Evolutionary conservation across 2,329 filamentous ascomycete genomes (phyloP).

Genomic region (Aspergillus aculeatus): DNA sequence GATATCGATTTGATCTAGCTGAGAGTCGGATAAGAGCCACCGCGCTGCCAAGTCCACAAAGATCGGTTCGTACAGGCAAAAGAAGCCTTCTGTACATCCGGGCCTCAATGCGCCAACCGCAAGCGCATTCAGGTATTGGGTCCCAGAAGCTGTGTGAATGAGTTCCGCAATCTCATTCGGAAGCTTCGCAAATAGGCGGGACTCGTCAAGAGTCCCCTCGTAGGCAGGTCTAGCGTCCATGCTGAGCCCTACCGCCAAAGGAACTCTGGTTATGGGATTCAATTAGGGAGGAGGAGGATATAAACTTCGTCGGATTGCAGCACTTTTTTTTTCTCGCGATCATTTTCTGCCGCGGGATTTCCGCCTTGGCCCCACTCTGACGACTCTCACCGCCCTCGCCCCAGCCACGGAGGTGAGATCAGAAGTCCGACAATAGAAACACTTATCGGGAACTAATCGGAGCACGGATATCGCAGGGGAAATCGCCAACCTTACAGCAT

Average conservation of each 20-base stretch:
- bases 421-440: constrained; percentile 21
- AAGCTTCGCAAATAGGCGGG: constrained; percentile 55
- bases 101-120: constrained; percentile 68
- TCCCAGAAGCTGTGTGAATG: constrained; percentile 62
- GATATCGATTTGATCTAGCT: constrained; percentile 41
- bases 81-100: constrained; percentile 69
- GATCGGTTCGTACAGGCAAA: constrained; percentile 69
- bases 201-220: constrained; percentile 56
- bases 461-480: neutral
- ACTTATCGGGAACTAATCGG: constrained; percentile 12
- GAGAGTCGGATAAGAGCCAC: constrained; percentile 58
- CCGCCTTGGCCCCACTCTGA: constrained; percentile 29
- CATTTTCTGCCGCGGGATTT: constrained; percentile 24
- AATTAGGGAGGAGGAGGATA: constrained; percentile 21
- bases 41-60: constrained; percentile 80
- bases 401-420: constrained; percentile 26
- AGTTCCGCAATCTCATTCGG: constrained; percentile 68
- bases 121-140: constrained; percentile 69
- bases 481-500: constrained; percentile 13
- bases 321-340: constrained; percentile 34
- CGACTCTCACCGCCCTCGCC: constrained; percentile 28
- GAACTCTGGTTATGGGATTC: constrained; percentile 31
- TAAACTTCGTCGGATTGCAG: constrained; percentile 16
- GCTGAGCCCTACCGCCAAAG: constrained; percentile 33
- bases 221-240: constrained; percentile 42